A percentile compares a stretch with the other conserved stretches of the same genome.
These are phyloP conservation scores for Apiospora rasikravindrae DNA, from an alignment of 2,329 filamentous ascomycete genomes.

Conservation along the genomic window DNA sequence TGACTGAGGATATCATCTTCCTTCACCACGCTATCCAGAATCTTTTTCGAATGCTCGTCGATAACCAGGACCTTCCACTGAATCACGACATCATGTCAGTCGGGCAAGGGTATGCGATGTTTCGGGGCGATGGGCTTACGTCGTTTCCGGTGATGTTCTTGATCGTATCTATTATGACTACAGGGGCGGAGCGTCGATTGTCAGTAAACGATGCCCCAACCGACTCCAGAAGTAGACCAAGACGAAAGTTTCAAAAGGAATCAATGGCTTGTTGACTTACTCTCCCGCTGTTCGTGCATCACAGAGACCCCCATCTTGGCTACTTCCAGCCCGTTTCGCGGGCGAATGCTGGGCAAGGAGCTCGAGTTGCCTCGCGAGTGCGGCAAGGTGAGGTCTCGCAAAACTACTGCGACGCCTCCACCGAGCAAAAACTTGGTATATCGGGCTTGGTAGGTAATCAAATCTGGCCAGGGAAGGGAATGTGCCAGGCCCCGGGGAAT, in stretches of 20 bases:
- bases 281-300: conserved; percentile 81
- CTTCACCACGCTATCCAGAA: conserved; percentile 89
- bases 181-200: conserved; percentile 16
- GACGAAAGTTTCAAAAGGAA: background rate
- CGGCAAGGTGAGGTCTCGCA: background rate
- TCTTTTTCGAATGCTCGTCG: conserved; percentile 80
- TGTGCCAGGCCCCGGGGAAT: background rate
- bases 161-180: conserved; percentile 77
- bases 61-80: conserved; percentile 98
- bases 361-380: background rate
- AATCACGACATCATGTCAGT: conserved; percentile 27
- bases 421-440: background rate
- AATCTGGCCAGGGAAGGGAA: background rate
- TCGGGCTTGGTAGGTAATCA: background rate
- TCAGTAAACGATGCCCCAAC: background rate
- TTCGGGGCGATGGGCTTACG: conserved; percentile 53
- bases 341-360: background rate
- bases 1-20: conserved; percentile 97
- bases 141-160: conserved; percentile 81
- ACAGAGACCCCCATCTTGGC: conserved; percentile 81
- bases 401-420: background rate
- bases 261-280: conserved; percentile 51
- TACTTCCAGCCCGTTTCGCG: conserved; percentile 30
- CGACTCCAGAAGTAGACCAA: background rate
- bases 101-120: conserved; percentile 14